Evolutionary conservation across 768 basidiomycete species (phyloP).

Genomic region (Leucosporidium creatinivorum): DNA sequence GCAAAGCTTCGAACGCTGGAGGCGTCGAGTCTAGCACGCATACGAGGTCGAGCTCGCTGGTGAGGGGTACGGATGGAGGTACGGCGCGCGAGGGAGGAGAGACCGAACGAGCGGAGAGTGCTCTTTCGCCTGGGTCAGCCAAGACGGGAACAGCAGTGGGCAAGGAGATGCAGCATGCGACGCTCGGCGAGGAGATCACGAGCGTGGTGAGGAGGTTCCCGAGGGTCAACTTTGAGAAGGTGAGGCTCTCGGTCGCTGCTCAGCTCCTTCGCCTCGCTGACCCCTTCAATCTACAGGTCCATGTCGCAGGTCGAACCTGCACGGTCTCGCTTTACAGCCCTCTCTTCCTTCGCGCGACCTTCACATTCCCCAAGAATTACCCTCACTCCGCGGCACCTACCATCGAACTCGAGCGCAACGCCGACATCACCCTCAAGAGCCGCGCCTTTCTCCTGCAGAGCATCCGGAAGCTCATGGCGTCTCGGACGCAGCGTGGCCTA

Average conservation of each 20-base stretch:
- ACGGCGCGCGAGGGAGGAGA: slow-evolving; percentile 28
- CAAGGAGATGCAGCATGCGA: slow-evolving; percentile 26
- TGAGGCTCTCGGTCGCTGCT: slow-evolving; percentile 34
- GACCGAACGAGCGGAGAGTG: slow-evolving; percentile 26
- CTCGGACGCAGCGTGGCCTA: slow-evolving; percentile 39
- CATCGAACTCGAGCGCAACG: slow-evolving; percentile 75
- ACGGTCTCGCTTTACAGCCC: slow-evolving; percentile 81
- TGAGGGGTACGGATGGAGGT: slow-evolving; percentile 22
- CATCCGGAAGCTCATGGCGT: slow-evolving; percentile 62
- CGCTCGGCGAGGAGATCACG: slow-evolving; percentile 35
- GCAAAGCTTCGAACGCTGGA: neutral
- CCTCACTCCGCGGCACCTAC: slow-evolving; percentile 60
- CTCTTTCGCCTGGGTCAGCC: neutral
- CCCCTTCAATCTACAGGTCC: slow-evolving; percentile 38
- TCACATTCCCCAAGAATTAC: slow-evolving; percentile 80
- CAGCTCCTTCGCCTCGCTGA: neutral
- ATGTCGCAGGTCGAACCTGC: slow-evolving; percentile 55
- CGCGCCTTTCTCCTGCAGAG: slow-evolving; percentile 72
- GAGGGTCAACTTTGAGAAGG: slow-evolving; percentile 81
- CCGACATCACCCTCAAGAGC: slow-evolving; percentile 66
- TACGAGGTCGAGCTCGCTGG: slow-evolving; percentile 32
- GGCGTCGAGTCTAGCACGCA: slow-evolving; percentile 30
- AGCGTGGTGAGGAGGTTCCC: slow-evolving; percentile 61
- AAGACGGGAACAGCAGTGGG: slow-evolving; percentile 31
- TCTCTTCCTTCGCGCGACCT: slow-evolving; percentile 62